These are phyloP conservation scores for Borealophlyctis nickersoniae DNA, from an alignment of 192 early-diverging fungal species.

Conservation along the genomic window DNA sequence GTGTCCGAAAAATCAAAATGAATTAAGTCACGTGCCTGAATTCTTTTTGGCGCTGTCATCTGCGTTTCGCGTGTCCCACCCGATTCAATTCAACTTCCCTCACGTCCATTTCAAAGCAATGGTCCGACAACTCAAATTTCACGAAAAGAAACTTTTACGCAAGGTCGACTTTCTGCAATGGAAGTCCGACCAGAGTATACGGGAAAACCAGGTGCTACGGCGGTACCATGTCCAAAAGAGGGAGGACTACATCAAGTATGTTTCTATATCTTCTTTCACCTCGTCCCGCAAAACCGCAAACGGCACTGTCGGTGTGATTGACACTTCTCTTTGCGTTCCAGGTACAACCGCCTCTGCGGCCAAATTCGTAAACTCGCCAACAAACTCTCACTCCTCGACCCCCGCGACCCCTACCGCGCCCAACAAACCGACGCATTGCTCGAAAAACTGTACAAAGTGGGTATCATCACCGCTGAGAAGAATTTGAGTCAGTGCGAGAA, in stretches of 20 bases:
- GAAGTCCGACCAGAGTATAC: constrained; percentile 79
- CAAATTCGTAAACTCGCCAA: constrained; percentile 80
- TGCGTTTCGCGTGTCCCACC: too few relatives aligned
- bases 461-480: constrained; percentile 73
- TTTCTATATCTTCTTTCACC: neutral
- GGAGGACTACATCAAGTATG: constrained; percentile 84
- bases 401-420: constrained; percentile 74
- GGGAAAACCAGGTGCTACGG: constrained; percentile 83
- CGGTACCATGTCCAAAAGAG: constrained; percentile 83
- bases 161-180: constrained; percentile 95
- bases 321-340: constrained; percentile 8
- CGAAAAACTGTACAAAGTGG: constrained; percentile 84
- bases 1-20: too few relatives aligned
- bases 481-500: constrained; percentile 75
- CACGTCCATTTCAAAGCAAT: too few relatives aligned
- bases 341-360: constrained; percentile 79
- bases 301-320: too few relatives aligned
- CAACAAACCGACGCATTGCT: constrained; percentile 75
- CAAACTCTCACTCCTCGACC: constrained; percentile 77
- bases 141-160: constrained; percentile 92
- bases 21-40: too few relatives aligned
- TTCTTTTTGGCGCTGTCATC: too few relatives aligned
- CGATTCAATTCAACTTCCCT: too few relatives aligned
- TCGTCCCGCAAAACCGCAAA: neutral
- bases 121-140: constrained; percentile 69